These are phyloP conservation scores for Houttuynia cordata DNA, from an alignment of 164 flowering plant genomes.

Conservation along the genomic window DNA sequence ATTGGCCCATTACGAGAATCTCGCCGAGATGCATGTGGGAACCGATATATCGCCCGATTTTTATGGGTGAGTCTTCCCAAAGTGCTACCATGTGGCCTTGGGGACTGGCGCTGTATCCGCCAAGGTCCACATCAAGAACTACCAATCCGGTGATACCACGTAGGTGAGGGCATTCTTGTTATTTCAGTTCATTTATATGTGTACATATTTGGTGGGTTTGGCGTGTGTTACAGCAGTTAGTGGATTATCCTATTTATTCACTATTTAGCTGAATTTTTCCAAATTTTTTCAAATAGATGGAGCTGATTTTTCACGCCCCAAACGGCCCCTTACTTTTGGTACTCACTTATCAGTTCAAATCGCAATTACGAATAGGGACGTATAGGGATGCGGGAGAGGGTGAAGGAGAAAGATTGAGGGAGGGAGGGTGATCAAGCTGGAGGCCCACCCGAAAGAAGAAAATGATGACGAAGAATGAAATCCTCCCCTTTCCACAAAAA, in stretches of 20 bases:
- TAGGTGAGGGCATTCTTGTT: not conserved
- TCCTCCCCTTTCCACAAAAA: too few species aligned
- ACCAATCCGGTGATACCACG: slow-evolving; percentile 25
- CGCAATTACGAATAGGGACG: too few species aligned
- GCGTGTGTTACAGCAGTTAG: too few species aligned
- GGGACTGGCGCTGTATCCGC: slow-evolving; percentile 70
- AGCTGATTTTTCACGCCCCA: too few species aligned
- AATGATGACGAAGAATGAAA: too few species aligned
- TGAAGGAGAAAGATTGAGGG: slow-evolving; percentile 44
- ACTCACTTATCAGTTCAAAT: too few species aligned
- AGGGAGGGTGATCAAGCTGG: slow-evolving; percentile 65
- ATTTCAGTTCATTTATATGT: not conserved
- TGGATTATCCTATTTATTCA: too few species aligned
- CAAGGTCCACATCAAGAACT: slow-evolving; percentile 49
- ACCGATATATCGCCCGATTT: slow-evolving; percentile 61
- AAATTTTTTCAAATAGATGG: too few species aligned
- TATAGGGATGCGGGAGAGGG: slow-evolving; percentile 33
- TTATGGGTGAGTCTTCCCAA: slow-evolving; percentile 71
- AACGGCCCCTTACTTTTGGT: too few species aligned
- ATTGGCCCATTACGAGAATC: slow-evolving; percentile 47
- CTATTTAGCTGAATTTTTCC: too few species aligned
- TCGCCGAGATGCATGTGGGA: slow-evolving; percentile 69
- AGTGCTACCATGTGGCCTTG: slow-evolving; percentile 80
- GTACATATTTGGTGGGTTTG: too few species aligned
- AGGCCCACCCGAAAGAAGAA: slow-evolving; percentile 98